Evolutionary conservation across 306 rosid species (phyloP).

Genomic region (Cicer arietinum): DNA sequence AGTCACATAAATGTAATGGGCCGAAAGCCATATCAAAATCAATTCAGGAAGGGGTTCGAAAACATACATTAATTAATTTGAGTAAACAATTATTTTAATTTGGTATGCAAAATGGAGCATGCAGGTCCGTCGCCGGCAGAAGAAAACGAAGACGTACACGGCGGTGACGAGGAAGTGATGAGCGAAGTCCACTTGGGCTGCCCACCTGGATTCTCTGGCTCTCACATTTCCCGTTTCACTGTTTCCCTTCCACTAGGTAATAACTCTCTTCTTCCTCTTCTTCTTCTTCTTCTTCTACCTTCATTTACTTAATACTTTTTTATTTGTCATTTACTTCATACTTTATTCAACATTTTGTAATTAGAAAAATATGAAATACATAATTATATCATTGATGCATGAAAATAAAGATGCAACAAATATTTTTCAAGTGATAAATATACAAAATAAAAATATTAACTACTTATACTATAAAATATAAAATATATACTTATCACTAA

Average conservation of each 20-base stretch:
- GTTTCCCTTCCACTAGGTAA: conserved; percentile 53
- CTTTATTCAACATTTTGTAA: no score
- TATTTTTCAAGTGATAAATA: no score
- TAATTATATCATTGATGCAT: no score
- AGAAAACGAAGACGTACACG: conserved; percentile 27
- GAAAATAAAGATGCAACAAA: no score
- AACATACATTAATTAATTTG: background rate
- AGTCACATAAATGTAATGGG: background rate
- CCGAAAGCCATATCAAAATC: background rate
- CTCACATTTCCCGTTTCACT: conserved; percentile 71
- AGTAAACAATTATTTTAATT: background rate
- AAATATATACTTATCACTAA: no score
- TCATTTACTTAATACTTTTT: background rate
- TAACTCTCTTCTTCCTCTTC: background rate
- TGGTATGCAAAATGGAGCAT: conserved; percentile 5
- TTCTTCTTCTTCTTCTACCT: background rate
- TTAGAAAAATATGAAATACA: no score
- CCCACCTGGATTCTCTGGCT: conserved; percentile 66
- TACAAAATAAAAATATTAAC: no score
- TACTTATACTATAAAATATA: no score
- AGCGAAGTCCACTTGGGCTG: conserved; percentile 95
- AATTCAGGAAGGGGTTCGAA: background rate
- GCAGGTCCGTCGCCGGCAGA: conserved; percentile 40
- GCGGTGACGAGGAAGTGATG: conserved; percentile 67
- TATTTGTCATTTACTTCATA: background rate